Conservation (phyloP, 1,139 yeast genomes). For the Geotrichum cucujoidarum region DNA sequence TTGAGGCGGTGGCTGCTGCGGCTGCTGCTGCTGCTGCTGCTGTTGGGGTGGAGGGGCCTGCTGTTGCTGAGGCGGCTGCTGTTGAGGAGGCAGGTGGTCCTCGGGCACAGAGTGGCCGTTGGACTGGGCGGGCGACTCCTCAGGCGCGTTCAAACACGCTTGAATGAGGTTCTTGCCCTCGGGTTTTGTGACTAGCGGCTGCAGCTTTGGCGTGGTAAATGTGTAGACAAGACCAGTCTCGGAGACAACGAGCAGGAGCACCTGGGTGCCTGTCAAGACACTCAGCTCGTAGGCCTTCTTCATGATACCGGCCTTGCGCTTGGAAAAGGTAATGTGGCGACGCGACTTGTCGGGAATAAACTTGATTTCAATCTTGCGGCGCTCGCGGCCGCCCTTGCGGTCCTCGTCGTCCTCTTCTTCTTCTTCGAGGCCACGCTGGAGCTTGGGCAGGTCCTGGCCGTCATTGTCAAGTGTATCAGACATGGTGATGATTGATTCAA, state of each 20-base stretch:
- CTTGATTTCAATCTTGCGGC: conserved; percentile 95
- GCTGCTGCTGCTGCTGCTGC: conserved; percentile 1
- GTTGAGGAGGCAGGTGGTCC: not conserved
- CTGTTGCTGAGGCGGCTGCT: not conserved
- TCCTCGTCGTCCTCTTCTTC: conserved; percentile 71
- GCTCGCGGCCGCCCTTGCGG: conserved; percentile 62
- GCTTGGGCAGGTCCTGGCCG: conserved; percentile 26
- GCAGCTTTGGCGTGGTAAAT: conserved; percentile 96
- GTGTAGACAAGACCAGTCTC: conserved; percentile 98
- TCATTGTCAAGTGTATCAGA: conserved; percentile 13
- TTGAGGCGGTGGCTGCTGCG: not conserved
- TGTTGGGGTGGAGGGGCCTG: not conserved
- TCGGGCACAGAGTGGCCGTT: not conserved
- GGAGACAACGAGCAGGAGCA: conserved; percentile 83
- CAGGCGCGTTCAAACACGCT: conserved; percentile 58
- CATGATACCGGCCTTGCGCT: conserved; percentile 98
- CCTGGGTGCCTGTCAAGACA: conserved; percentile 96
- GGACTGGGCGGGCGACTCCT: not conserved
- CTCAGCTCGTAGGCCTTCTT: conserved; percentile 94
- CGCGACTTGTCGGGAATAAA: conserved; percentile 96
- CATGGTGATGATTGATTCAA: not conserved
- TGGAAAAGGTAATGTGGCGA: conserved; percentile 94
- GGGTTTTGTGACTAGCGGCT: conserved; percentile 92
- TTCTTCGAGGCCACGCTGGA: conserved; percentile 39
- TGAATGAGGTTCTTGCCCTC: conserved; percentile 96